These are phyloP conservation scores for Catharanthus roseus DNA, from an alignment of 257 asterid genomes.

Conservation along the genomic window DNA sequence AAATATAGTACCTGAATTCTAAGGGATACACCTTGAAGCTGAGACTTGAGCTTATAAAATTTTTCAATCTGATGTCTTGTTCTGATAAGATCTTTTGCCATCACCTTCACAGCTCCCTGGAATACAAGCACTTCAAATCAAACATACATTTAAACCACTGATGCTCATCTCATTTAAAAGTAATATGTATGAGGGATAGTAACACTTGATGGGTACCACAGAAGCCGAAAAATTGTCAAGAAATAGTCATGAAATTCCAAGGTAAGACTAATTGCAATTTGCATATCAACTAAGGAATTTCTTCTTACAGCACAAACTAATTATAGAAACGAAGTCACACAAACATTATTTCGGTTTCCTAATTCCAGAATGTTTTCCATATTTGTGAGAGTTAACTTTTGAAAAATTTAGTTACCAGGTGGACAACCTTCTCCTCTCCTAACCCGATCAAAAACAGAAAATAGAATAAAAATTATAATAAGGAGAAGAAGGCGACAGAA, in stretches of 20 bases:
- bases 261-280: background rate
- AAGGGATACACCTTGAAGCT: constrained; percentile 96
- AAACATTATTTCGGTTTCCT: too few relatives aligned
- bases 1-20: constrained; percentile 71
- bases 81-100: constrained; percentile 99
- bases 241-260: background rate
- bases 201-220: background rate
- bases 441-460: background rate
- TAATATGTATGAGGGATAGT: too few relatives aligned
- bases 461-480: background rate
- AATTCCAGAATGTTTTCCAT: background rate
- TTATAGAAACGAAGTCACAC: background rate
- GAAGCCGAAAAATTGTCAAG: background rate
- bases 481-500: background rate
- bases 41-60: constrained; percentile 94
- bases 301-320: background rate
- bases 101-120: constrained; percentile 99
- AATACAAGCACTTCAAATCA: constrained; percentile 29
- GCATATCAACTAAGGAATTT: background rate
- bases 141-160: constrained; percentile 9
- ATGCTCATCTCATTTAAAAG: background rate
- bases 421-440: background rate
- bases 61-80: constrained; percentile 93
- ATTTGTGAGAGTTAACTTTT: background rate
- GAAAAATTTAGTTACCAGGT: background rate